Evolutionary conservation across 2,329 filamentous ascomycete genomes (phyloP), one percentile per base, ranked within the genome.

Genomic region (Colletotrichum australisinense): DNA sequence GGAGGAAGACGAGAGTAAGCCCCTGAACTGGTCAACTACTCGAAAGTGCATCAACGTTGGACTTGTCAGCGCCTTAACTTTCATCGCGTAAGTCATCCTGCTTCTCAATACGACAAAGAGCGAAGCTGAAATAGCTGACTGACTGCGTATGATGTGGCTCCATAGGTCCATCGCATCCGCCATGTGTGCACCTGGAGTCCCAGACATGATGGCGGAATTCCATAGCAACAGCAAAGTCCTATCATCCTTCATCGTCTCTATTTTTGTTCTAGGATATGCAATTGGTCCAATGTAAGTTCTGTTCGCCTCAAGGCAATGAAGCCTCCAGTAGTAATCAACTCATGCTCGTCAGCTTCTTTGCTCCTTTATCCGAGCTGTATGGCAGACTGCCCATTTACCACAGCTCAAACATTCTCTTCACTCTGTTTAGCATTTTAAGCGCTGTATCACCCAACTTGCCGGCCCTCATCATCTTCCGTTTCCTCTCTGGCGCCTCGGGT

Each of bases 291-390:
- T 49, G 42, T 49, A n/a, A 49, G 38, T n/a, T 49, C 19, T 19
- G 8, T n/a, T 12, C 1, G 1, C 4, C 11, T 35, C 32, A 35
- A 35, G 32, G 32, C 4, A 12, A 35, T 5, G 7, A 9, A 49
- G 3, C 42, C 19, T 9, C 4, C 4, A 9, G 19, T n/a, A n/a
- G 22, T 49, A 49, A 49, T 22, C 19, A 49, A 49, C 16, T n/a
- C 3, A 22, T n/a, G 19, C 42, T 49, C 7, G 16, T 7, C 49
- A 64, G 63, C 6, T 69, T 92, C 6, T 86, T 90, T 63, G 90
- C 89, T 0, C 91, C 91, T 0, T 69, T 92, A 7, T 90, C 87
- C 11, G 91, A 93, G 78, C 79, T 91, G 5, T 91, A 88, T 76
- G 90, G 90, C 24, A 86, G 90, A 3, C 79, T 84, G 9, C 77